A percentile compares a stretch with the other conserved stretches of the same genome.
Conservation (phyloP, 257 asterid genomes). For the Oldenlandia corymbosa region DNA sequence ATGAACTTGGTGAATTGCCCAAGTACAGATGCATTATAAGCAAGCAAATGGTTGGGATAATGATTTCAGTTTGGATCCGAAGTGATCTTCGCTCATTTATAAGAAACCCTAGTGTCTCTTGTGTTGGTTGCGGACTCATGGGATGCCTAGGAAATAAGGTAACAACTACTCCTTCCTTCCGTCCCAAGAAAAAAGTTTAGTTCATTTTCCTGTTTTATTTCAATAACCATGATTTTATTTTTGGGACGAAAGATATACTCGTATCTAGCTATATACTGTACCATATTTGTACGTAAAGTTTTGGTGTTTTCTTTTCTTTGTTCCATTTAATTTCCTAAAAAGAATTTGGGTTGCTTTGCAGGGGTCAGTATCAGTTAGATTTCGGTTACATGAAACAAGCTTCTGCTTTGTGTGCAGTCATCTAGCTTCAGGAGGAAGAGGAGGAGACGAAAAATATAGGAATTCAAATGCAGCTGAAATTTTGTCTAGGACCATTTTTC, state of each 20-base stretch:
- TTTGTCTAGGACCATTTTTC: slow-evolving; percentile 42
- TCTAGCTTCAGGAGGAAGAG: slow-evolving; percentile 31
- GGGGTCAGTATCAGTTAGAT: slow-evolving; percentile 40
- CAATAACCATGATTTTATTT: no score
- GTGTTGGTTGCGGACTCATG: slow-evolving; percentile 68
- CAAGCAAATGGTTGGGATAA: slow-evolving; percentile 65
- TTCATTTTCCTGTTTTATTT: no score
- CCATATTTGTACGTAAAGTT: no score
- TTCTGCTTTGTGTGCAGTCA: slow-evolving; percentile 38
- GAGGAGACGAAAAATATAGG: slow-evolving; percentile 40
- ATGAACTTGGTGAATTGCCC: neutral
- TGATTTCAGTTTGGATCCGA: slow-evolving; percentile 60
- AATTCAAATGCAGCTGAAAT: slow-evolving; percentile 47
- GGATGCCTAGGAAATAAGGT: slow-evolving; percentile 71
- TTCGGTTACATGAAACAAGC: slow-evolving; percentile 37
- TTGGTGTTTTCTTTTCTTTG: no score
- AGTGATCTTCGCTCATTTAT: slow-evolving; percentile 35
- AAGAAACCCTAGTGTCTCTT: slow-evolving; percentile 46
- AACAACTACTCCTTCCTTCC: neutral
- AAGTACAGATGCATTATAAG: slow-evolving; percentile 49
- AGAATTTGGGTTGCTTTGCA: slow-evolving; percentile 9
- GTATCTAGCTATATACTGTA: no score
- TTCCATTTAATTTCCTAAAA: no score
- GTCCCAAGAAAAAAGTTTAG: no score
- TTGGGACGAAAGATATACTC: neutral